Evolutionary conservation across 2,329 filamentous ascomycete species (phyloP), one percentile per base, ranked within the genome.

Genomic region (Pseudogymnoascus sp.): DNA sequence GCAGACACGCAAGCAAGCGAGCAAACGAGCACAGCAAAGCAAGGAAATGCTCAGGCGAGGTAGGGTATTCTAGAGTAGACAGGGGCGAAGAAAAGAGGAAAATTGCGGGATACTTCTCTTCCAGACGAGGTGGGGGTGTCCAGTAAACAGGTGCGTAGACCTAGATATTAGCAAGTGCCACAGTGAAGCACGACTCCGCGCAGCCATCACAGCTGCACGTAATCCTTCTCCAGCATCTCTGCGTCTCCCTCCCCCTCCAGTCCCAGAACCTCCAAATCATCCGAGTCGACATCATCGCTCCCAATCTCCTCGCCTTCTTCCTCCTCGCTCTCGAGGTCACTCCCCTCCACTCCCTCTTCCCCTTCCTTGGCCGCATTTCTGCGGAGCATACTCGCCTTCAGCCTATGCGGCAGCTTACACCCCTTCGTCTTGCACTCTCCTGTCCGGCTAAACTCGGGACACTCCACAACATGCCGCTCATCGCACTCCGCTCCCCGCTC

Each of bases 391-490:
- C 89, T 92, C 72, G 92, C 92, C 76, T 90, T 87, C 77, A 94
- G 90, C 73, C 93, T 85, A 77, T 99, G 94, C 64, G 86, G 88
- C 61, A 96, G 82, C 73, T 88, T 89, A 79, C 93, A 97, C 67
- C 87, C 86, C 75, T 87, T 86, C 73, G 83, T 86, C 73, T 86
- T 86, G 83, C 94, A 99, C 65, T 81, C 79, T 70, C 93, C 93
- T 64, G 84, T 90, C 76, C 96, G 96, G 82, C 90, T 90, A 79
- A 95, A 97, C 74, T 96, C 89, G 65, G 94, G 93, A 75, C 94
- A 97, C 75, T 97, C 93, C 76, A 88, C 88, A 63, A 93, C 88
- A 78, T 99, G 94, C 64, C 92, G 88, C 66, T 94, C 86, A 64
- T 84, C 76, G 76, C 94, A 97, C 61, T 80, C 76, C 62, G 82